A percentile compares a stretch with the other conserved stretches of the same genome.
phyloP scores from a whole-genome alignment of 2,329 filamentous ascomycete species.

The Claviceps pazoutovae region DNA sequence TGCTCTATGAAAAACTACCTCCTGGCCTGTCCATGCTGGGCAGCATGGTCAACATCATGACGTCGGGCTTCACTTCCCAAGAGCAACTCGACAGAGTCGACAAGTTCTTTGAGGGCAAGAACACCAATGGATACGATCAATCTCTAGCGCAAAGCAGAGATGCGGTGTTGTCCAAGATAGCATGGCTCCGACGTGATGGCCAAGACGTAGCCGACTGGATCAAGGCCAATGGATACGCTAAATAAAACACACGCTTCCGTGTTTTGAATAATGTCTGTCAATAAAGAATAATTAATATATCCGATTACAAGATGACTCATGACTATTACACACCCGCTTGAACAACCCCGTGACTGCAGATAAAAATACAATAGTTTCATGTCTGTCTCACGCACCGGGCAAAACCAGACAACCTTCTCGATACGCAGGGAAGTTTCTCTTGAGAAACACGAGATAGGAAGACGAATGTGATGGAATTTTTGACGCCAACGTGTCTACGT shows the following conservation, averaged over 20 bases:
- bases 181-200: constrained; percentile 13
- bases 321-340: too few relatives aligned
- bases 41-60: constrained; percentile 69
- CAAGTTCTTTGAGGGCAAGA: constrained; percentile 67
- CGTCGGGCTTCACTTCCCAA: constrained; percentile 62
- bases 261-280: too few relatives aligned
- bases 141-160: constrained; percentile 83
- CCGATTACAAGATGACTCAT: too few relatives aligned
- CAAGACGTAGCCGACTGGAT: constrained; percentile 14
- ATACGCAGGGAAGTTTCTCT: too few relatives aligned
- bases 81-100: constrained; percentile 65
- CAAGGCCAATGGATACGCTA: constrained; percentile 12
- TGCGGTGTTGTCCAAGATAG: constrained; percentile 61
- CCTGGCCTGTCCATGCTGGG: constrained; percentile 80
- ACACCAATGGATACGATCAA: constrained; percentile 75
- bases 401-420: too few relatives aligned
- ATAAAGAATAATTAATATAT: too few relatives aligned
- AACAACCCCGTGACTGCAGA: too few relatives aligned
- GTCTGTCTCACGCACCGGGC: too few relatives aligned
- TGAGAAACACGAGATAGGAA: background rate
- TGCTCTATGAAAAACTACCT: constrained; percentile 64
- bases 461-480: background rate
- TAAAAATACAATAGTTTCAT: too few relatives aligned
- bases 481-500: background rate
- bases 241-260: background rate